phyloP scores from a whole-genome alignment of 192 early-diverging fungal species.

The Diversispora epigaea region DNA sequence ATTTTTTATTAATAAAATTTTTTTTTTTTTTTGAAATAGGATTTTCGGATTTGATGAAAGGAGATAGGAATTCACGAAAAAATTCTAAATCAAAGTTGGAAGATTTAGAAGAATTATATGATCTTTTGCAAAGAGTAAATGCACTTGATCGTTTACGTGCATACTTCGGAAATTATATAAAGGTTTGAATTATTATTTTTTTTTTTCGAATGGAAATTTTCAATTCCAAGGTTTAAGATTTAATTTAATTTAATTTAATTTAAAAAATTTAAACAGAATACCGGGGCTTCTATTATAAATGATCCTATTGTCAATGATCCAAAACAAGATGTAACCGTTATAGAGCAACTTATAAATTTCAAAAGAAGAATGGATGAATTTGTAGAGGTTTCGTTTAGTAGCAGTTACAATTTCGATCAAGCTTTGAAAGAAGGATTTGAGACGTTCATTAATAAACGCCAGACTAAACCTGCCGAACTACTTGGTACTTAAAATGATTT shows the following conservation, averaged over 20 bases:
- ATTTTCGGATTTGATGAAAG: conserved; percentile 71
- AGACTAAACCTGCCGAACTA: conserved; percentile 73
- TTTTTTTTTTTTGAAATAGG: conserved; percentile 47
- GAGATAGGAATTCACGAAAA: conserved; percentile 39
- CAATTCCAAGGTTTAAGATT: neutral
- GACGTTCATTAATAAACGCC: conserved; percentile 67
- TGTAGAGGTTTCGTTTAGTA: conserved; percentile 59
- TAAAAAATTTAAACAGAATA: conserved; percentile 40
- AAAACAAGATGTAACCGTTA: conserved; percentile 55
- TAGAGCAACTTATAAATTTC: conserved; percentile 59
- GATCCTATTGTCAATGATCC: conserved; percentile 54
- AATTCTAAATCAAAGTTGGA: no score
- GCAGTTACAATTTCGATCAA: conserved; percentile 48
- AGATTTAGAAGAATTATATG: conserved; percentile 74
- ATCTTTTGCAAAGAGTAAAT: conserved; percentile 69
- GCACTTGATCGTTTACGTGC: conserved; percentile 64
- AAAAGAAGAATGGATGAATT: conserved; percentile 66
- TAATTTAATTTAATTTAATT: neutral
- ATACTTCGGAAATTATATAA: conserved; percentile 69
- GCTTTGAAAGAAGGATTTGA: conserved; percentile 73
- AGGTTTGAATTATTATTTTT: no score
- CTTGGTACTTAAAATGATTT: conserved; percentile 34
- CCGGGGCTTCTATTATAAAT: no score
- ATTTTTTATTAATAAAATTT: neutral
- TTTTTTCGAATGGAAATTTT: no score